These are phyloP conservation scores for Dactylonectria estremocensis DNA, from an alignment of 2,329 filamentous ascomycete species.

Conservation along the genomic window DNA sequence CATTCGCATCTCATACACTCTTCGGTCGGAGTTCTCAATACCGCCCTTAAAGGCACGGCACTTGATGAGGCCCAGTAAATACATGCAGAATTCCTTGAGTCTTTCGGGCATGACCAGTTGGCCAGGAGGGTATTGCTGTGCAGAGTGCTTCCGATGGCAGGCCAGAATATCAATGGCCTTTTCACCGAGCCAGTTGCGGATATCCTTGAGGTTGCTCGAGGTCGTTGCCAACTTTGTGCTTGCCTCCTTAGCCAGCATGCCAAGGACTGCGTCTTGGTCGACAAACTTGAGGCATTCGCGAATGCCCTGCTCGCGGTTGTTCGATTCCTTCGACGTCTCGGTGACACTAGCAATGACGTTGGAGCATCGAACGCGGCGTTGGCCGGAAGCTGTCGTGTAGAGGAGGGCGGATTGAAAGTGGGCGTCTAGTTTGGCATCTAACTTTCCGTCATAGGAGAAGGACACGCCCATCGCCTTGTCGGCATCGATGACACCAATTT, in stretches of 20 bases:
- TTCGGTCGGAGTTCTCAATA: slow-evolving; percentile 89
- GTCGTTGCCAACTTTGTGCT: slow-evolving; percentile 83
- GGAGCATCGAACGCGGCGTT: slow-evolving; percentile 91
- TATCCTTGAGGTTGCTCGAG: slow-evolving; percentile 85
- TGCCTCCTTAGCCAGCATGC: slow-evolving; percentile 93
- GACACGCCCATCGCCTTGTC: slow-evolving; percentile 94
- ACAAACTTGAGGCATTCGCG: slow-evolving; percentile 92
- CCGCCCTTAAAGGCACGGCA: slow-evolving; percentile 94
- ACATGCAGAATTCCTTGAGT: slow-evolving; percentile 97
- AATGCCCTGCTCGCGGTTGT: slow-evolving; percentile 66
- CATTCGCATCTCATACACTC: slow-evolving; percentile 92
- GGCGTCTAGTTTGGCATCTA: slow-evolving; percentile 96
- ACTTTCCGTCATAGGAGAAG: slow-evolving; percentile 96
- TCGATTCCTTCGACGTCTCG: slow-evolving; percentile 68
- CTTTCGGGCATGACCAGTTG: slow-evolving; percentile 96
- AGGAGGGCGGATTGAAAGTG: slow-evolving; percentile 97
- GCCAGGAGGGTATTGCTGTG: slow-evolving; percentile 86
- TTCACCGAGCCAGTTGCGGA: slow-evolving; percentile 86
- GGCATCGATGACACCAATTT: slow-evolving; percentile 92
- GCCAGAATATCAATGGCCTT: slow-evolving; percentile 94
- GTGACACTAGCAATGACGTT: slow-evolving; percentile 95
- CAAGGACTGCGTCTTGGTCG: slow-evolving; percentile 93
- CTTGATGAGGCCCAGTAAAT: slow-evolving; percentile 91
- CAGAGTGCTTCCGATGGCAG: slow-evolving; percentile 93
- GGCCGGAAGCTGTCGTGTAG: slow-evolving; percentile 91